phyloP scores from a whole-genome alignment of 148 eudicot species.

The Dianthus caryophyllus region DNA sequence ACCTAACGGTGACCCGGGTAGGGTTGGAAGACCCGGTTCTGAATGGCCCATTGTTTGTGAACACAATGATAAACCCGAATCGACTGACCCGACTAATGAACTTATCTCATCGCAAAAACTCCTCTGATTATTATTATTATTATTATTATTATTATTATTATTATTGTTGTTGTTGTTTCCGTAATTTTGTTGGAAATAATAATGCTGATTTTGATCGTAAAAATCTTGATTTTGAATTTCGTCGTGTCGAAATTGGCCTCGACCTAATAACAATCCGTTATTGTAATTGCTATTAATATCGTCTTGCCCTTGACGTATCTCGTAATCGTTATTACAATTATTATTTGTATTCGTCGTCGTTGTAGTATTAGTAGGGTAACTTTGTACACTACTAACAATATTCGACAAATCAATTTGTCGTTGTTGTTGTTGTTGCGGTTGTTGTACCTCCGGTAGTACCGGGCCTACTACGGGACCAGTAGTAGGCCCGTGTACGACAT shows the following conservation, averaged over 20 bases:
- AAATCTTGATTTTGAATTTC: slow-evolving; percentile 1
- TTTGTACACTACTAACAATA: neutral
- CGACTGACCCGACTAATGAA: slow-evolving; percentile 41
- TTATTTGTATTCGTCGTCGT: neutral
- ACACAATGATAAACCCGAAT: slow-evolving; percentile 35
- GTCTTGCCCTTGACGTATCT: neutral
- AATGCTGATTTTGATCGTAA: neutral
- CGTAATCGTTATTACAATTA: neutral
- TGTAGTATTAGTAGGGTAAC: neutral
- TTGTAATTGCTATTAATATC: neutral
- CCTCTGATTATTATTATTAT: neutral
- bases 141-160: neutral
- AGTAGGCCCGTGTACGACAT: slow-evolving; percentile 23
- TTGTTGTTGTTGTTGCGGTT: slow-evolving; percentile 1
- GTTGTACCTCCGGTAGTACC: slow-evolving; percentile 18
- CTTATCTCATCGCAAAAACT: slow-evolving; percentile 38
- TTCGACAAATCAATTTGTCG: neutral
- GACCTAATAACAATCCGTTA: neutral
- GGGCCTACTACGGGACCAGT: slow-evolving; percentile 14
- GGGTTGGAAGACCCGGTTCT: slow-evolving; percentile 22
- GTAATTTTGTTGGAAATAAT: slow-evolving; percentile 7
- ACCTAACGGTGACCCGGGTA: slow-evolving; percentile 27
- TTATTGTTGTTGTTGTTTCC: neutral
- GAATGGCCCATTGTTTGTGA: slow-evolving; percentile 23
- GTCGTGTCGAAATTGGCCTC: neutral